phyloP scores from a whole-genome alignment of 2,329 filamentous ascomycete species.

The Fusarium sp. region DNA sequence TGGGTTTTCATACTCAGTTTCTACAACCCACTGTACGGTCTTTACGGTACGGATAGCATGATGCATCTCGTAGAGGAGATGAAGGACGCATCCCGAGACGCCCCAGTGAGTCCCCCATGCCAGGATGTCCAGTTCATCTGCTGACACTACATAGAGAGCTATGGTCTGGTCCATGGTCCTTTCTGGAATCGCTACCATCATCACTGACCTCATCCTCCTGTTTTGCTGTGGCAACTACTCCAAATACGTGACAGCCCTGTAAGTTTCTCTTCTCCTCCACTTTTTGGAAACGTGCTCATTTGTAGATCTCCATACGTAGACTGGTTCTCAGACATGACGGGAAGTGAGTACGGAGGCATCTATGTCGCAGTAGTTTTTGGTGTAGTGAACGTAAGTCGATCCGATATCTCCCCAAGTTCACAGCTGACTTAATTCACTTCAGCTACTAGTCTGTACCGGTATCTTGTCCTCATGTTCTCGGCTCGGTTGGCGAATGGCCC shows the following conservation, averaged over 20 bases:
- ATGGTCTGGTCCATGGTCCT: slow-evolving; percentile 28
- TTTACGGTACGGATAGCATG: slow-evolving; percentile 21
- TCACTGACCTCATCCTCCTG: background rate
- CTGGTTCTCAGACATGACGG: slow-evolving; percentile 12
- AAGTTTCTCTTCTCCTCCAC: rapidly evolving
- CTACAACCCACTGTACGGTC: slow-evolving; percentile 6
- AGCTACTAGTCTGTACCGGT: slow-evolving; percentile 10
- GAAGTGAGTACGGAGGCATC: background rate
- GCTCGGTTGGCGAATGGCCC: slow-evolving; percentile 20
- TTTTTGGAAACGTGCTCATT: background rate
- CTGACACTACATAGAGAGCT: background rate
- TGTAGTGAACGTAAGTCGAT: slow-evolving; percentile 3
- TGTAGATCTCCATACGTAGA: background rate
- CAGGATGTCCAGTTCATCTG: rapidly evolving
- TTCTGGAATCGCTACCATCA: slow-evolving; percentile 7
- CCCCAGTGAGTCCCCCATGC: background rate
- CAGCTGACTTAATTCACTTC: background rate
- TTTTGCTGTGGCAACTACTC: slow-evolving; percentile 19
- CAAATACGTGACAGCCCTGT: background rate
- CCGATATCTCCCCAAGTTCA: rapidly evolving
- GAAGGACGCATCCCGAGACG: slow-evolving; percentile 12
- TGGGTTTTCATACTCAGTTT: slow-evolving; percentile 21
- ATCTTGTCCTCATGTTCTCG: slow-evolving; percentile 15
- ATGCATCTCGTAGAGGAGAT: slow-evolving; percentile 30
- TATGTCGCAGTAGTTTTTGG: slow-evolving; percentile 8